Evolutionary conservation across 495 filamentous ascomycete species (phyloP).

Genomic region (Hypoxylon rickii): DNA sequence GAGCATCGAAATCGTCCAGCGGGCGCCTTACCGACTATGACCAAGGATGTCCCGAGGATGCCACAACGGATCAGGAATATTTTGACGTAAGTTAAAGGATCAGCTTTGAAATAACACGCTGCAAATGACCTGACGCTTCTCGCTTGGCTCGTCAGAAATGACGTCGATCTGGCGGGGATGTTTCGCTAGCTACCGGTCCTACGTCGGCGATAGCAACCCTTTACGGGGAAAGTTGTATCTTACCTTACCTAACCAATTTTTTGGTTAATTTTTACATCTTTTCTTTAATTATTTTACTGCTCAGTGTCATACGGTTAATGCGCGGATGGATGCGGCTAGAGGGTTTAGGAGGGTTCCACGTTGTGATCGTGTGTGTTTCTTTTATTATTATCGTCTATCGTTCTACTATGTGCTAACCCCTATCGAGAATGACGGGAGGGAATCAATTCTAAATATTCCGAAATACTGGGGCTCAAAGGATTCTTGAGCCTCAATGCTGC

Average conservation of each 20-base stretch:
- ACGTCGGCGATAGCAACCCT: conserved; percentile 24
- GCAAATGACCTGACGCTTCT: neutral
- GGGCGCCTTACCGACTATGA: conserved; percentile 6
- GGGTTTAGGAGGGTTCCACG: too few relatives aligned
- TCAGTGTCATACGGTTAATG: too few relatives aligned
- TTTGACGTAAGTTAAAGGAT: conserved; percentile 31
- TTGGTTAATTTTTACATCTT: neutral
- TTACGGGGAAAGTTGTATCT: neutral
- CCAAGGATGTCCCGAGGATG: conserved; percentile 11
- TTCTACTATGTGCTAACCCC: too few relatives aligned
- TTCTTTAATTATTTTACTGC: too few relatives aligned
- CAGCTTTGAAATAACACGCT: neutral
- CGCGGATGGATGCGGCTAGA: too few relatives aligned
- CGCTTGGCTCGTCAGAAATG: conserved; percentile 33
- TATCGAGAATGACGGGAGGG: neutral
- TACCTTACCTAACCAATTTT: neutral
- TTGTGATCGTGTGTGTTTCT: too few relatives aligned
- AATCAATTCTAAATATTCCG: too few relatives aligned
- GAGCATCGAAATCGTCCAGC: neutral
- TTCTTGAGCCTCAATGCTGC: neutral
- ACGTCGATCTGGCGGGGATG: conserved; percentile 17
- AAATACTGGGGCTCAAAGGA: too few relatives aligned
- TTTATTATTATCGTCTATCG: too few relatives aligned
- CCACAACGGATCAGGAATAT: conserved; percentile 11
- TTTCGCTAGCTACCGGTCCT: conserved; percentile 24